Conservation (phyloP, 106 monocot genomes). For the Dendrobium catenatum region DNA sequence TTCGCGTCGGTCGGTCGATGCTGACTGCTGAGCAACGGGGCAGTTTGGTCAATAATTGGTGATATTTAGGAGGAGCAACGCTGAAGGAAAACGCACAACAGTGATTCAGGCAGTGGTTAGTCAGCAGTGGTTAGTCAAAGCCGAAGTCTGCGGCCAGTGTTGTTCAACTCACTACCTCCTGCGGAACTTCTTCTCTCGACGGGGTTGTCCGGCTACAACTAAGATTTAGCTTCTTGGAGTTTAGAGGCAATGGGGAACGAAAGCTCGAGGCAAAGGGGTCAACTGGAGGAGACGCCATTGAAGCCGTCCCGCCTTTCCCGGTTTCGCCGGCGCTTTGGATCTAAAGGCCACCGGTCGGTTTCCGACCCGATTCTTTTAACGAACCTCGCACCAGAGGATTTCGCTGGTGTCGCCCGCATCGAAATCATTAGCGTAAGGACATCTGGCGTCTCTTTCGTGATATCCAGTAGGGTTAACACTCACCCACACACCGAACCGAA, state of each 20-base stretch:
- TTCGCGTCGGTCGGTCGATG: too few species aligned
- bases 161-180: not conserved
- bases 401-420: constrained; percentile 67
- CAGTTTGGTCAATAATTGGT: too few species aligned
- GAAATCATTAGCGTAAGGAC: constrained; percentile 41
- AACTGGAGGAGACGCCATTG: not conserved
- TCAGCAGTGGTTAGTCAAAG: not conserved
- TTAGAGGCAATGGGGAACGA: constrained; percentile 41
- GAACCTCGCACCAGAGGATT: constrained; percentile 33
- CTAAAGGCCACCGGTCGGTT: constrained; percentile 5
- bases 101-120: not conserved
- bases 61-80: too few species aligned
- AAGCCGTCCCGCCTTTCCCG: constrained; percentile 29
- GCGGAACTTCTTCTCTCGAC: too few species aligned
- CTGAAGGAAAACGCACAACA: too few species aligned
- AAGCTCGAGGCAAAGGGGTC: constrained; percentile 19
- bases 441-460: not conserved
- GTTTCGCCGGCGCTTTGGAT: constrained; percentile 31
- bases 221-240: not conserved
- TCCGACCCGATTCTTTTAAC: constrained; percentile 12
- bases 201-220: too few species aligned
- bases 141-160: not conserved
- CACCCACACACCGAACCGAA: not conserved
- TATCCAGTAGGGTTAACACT: not conserved
- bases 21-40: too few species aligned